phyloP scores from a whole-genome alignment of 345 rosid species.

The Gossypium anomalum region DNA sequence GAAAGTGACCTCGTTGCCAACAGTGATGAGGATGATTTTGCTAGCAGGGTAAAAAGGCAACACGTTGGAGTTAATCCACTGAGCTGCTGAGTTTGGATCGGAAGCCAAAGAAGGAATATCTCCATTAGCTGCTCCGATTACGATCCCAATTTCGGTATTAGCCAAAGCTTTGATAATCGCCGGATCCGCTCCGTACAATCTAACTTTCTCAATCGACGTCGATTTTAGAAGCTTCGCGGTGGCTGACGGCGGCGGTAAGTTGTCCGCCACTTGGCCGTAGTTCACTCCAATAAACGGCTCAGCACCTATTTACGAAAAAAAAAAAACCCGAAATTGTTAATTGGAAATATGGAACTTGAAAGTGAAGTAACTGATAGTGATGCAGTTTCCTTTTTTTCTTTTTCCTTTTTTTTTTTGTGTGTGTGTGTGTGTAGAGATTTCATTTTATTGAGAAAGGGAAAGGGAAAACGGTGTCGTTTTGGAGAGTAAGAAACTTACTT shows the following conservation, averaged over 20 bases:
- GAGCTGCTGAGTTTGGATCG: slow-evolving; percentile 69
- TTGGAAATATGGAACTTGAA: background rate
- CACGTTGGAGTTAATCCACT: slow-evolving; percentile 74
- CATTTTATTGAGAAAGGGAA: background rate
- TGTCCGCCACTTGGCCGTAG: slow-evolving; percentile 87
- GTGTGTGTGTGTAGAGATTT: background rate
- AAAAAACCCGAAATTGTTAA: background rate
- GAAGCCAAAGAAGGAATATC: slow-evolving; percentile 75
- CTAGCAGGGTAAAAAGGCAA: slow-evolving; percentile 78
- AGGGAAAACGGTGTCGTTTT: background rate
- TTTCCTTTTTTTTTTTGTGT: background rate
- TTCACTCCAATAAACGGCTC: slow-evolving; percentile 79
- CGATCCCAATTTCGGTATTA: slow-evolving; percentile 71
- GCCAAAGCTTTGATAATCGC: slow-evolving; percentile 71
- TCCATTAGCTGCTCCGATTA: slow-evolving; percentile 70
- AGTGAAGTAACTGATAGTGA: slow-evolving; percentile 1
- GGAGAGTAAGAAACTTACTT: slow-evolving; percentile 34
- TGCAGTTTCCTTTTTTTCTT: background rate
- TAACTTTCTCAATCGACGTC: slow-evolving; percentile 59
- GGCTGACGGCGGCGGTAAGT: slow-evolving; percentile 78
- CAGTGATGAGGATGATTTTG: slow-evolving; percentile 69
- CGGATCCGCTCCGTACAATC: slow-evolving; percentile 87
- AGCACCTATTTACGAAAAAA: slow-evolving; percentile 35
- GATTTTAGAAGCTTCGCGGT: slow-evolving; percentile 82
- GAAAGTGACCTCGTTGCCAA: slow-evolving; percentile 76